Evolutionary conservation across 2,329 filamentous ascomycete species (phyloP), one percentile per base, ranked within the genome.

Genomic region (Hymenoscyphus fraxineus): DNA sequence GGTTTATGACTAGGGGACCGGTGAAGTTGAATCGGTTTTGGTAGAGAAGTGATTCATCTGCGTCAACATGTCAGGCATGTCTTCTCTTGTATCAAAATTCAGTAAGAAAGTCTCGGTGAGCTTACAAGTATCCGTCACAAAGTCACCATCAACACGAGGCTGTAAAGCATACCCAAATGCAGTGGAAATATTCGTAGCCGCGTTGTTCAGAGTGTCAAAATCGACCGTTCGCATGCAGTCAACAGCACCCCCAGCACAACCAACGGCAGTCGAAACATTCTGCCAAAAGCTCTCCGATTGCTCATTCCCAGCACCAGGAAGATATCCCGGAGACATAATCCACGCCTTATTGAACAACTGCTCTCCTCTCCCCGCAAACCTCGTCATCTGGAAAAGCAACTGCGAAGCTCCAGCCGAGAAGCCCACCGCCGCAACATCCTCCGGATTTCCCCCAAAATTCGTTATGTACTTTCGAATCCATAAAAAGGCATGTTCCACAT

Each of bases 381-480:
- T 66, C 9, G 73, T 76, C 39, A 75, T 65, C 54, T 75, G 73
- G 66, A 76, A 76, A 27, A 72, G 41, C 31, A 80, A 77, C 9
- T 79, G 78, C 51, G 68, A 68, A 51, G 62, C 82, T 3, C 82
- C 82, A 2, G 82, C 81, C n/a, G 79, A 82, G 66, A 83, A 79
- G 3, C 81, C 82, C 76, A 80, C 80, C 2, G 79, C 80, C 1
- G 78, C 82, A 6, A 83, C 78, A 1, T 73, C 67, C n/a, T 71
- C 71, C 2, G 77, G 74, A 63, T 83, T 78, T n/a, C 82, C 82
- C 13, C 79, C 78, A 4, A 83, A 71, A 1, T 78, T 71, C 13
- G 68, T 59, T 59, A 83, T 80, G 65, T 82, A 77, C 60, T 79
- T 74, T 61, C 80, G 77, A 0, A 81, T 78, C 81, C 81, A 84